Conservation (phyloP, 2,329 filamentous ascomycete genomes). For the Phaeosphaeriaceae sp. region DNA sequence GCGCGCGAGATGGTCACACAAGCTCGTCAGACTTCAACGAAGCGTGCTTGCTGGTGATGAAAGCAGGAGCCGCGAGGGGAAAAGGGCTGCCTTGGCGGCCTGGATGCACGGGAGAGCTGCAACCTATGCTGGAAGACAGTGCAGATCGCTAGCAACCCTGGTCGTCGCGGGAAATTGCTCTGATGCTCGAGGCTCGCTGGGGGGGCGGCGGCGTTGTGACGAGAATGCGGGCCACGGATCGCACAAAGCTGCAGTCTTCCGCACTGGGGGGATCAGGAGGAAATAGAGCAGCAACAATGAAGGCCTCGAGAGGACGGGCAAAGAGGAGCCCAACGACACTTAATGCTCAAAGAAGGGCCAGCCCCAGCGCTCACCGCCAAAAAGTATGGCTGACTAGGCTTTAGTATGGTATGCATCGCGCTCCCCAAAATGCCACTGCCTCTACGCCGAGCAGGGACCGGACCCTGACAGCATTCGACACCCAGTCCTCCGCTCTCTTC, state of each 20-base stretch:
- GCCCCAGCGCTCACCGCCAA: no score
- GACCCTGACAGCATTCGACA: not conserved
- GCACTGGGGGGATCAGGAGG: not conserved
- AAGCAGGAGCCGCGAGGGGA: not conserved
- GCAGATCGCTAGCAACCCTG: constrained; percentile 5
- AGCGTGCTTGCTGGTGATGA: not conserved
- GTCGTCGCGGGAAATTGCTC: constrained; percentile 22
- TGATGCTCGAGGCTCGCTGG: constrained; percentile 9
- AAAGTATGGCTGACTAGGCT: not conserved
- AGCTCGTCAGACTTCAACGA: not conserved
- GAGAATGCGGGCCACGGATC: no score
- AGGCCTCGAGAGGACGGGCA: not conserved
- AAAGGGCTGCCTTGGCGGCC: not conserved
- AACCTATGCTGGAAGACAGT: not conserved
- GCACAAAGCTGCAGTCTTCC: not conserved
- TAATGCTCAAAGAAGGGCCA: not conserved
- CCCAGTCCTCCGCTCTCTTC: no score
- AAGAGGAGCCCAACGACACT: not conserved
- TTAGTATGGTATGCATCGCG: not conserved
- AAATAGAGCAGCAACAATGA: not conserved
- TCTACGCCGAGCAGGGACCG: not conserved
- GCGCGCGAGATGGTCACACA: constrained; percentile 11
- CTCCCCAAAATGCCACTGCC: not conserved
- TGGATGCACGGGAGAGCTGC: constrained; percentile 5
- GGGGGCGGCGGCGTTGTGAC: constrained; percentile 3